Percentiles rank a stretch among this genome's conserved stretches.
phyloP scores from a whole-genome alignment of 2,329 filamentous ascomycete genomes.

The Sporothrix protearum region DNA sequence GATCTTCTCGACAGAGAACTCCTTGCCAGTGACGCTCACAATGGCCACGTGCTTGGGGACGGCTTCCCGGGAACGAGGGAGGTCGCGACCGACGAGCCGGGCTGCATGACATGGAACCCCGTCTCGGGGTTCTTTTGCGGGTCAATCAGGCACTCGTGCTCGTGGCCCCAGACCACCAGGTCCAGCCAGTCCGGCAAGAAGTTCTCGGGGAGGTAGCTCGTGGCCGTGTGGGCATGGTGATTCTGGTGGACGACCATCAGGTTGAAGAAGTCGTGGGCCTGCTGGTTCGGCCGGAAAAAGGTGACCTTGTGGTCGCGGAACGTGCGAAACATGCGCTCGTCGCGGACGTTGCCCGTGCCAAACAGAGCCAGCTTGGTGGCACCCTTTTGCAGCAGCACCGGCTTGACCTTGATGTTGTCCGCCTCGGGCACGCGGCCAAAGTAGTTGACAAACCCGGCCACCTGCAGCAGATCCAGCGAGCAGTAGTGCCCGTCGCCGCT shows the following conservation, averaged over 20 bases:
- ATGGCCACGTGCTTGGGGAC: slow-evolving; percentile 88
- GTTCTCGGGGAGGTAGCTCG: slow-evolving; percentile 89
- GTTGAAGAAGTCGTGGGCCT: slow-evolving; percentile 92
- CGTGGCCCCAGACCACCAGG: slow-evolving; percentile 92
- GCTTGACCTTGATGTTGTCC: slow-evolving; percentile 90
- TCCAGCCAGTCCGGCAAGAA: slow-evolving; percentile 90
- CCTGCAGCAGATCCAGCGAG: slow-evolving; percentile 84
- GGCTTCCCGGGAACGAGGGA: slow-evolving; percentile 88
- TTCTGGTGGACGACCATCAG: slow-evolving; percentile 94
- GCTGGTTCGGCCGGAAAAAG: slow-evolving; percentile 79
- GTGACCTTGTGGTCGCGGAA: slow-evolving; percentile 92
- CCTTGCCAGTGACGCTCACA: slow-evolving; percentile 74
- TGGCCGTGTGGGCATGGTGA: slow-evolving; percentile 85
- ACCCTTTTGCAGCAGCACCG: slow-evolving; percentile 89
- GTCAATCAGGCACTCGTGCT: slow-evolving; percentile 92
- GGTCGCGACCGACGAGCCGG: slow-evolving; percentile 92
- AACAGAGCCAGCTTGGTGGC: slow-evolving; percentile 89
- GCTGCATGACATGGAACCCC: slow-evolving; percentile 94
- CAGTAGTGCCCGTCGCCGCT: slow-evolving; percentile 93
- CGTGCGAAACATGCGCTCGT: slow-evolving; percentile 89
- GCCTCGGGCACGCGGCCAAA: slow-evolving; percentile 88
- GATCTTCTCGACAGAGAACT: slow-evolving; percentile 76
- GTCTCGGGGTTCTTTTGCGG: slow-evolving; percentile 80
- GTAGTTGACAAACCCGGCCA: slow-evolving; percentile 90
- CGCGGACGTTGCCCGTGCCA: slow-evolving; percentile 91